A percentile compares a stretch with the other conserved stretches of the same genome.
These are phyloP conservation scores for Cercospora sojina DNA, from an alignment of 2,329 filamentous ascomycete species.

Conservation along the genomic window DNA sequence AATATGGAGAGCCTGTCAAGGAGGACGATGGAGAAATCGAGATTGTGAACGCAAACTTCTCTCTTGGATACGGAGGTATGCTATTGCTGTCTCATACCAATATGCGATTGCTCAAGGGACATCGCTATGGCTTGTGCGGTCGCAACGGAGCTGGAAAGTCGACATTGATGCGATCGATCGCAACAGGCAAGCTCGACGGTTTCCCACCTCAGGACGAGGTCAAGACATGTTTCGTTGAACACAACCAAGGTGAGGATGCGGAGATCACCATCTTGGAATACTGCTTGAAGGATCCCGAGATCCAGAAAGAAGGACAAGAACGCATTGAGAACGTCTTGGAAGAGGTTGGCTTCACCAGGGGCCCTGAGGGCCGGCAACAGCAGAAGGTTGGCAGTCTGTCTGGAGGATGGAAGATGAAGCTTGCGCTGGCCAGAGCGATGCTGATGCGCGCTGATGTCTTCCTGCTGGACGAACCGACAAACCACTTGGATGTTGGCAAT, in stretches of 20 bases:
- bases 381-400: constrained; percentile 92
- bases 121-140: constrained; percentile 94
- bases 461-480: constrained; percentile 96
- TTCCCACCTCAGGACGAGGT: constrained; percentile 92
- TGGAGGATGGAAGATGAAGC: constrained; percentile 99
- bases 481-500: constrained; percentile 95
- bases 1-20: constrained; percentile 78
- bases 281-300: constrained; percentile 82
- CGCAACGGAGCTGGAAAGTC: constrained; percentile 98
- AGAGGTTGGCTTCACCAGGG: constrained; percentile 91
- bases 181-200: constrained; percentile 91
- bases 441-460: constrained; percentile 95
- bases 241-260: constrained; percentile 97
- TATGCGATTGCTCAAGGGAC: constrained; percentile 88
- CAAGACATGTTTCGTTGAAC: constrained; percentile 96
- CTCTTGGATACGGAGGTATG: constrained; percentile 96
- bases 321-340: constrained; percentile 80
- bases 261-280: constrained; percentile 95
- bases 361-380: constrained; percentile 82
- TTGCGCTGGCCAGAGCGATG: constrained; percentile 94
- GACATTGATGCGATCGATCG: constrained; percentile 97
- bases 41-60: constrained; percentile 98
- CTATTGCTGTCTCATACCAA: constrained; percentile 94
- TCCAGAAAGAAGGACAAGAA: constrained; percentile 73
- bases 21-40: constrained; percentile 91